These are phyloP conservation scores for Lactarius akahatsu DNA, from an alignment of 768 basidiomycete species.

Conservation along the genomic window DNA sequence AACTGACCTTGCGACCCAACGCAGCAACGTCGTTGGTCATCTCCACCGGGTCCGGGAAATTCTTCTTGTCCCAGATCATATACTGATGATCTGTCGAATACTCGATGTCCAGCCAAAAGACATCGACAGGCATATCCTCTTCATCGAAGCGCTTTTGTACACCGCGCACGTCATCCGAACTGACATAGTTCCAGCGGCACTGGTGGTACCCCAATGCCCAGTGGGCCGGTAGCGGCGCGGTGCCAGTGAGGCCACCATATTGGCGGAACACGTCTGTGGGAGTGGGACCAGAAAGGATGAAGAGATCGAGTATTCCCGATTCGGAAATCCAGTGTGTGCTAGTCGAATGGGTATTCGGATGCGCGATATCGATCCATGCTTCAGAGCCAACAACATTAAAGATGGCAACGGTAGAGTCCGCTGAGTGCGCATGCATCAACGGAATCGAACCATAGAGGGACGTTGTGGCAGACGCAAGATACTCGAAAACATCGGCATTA, in stretches of 20 bases:
- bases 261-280: constrained; percentile 81
- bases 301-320: constrained; percentile 92
- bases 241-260: constrained; percentile 82
- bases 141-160: constrained; percentile 91
- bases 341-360: constrained; percentile 63
- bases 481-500: constrained; percentile 97
- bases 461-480: constrained; percentile 73
- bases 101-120: constrained; percentile 97
- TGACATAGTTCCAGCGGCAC: constrained; percentile 97
- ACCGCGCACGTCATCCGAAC: constrained; percentile 79
- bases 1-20: constrained; percentile 74
- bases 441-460: constrained; percentile 92
- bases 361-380: constrained; percentile 91
- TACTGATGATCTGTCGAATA: constrained; percentile 93
- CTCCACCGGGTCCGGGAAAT: constrained; percentile 90
- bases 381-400: constrained; percentile 89
- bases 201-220: constrained; percentile 96
- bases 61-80: constrained; percentile 93
- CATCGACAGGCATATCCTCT: constrained; percentile 92
- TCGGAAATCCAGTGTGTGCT: constrained; percentile 98
- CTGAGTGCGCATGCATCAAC: constrained; percentile 89
- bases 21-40: constrained; percentile 91
- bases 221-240: constrained; percentile 81
- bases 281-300: constrained; percentile 90
- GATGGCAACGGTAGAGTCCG: constrained; percentile 83